phyloP scores from a whole-genome alignment of 2,329 filamentous ascomycete species.

The Shiraia sp. region DNA sequence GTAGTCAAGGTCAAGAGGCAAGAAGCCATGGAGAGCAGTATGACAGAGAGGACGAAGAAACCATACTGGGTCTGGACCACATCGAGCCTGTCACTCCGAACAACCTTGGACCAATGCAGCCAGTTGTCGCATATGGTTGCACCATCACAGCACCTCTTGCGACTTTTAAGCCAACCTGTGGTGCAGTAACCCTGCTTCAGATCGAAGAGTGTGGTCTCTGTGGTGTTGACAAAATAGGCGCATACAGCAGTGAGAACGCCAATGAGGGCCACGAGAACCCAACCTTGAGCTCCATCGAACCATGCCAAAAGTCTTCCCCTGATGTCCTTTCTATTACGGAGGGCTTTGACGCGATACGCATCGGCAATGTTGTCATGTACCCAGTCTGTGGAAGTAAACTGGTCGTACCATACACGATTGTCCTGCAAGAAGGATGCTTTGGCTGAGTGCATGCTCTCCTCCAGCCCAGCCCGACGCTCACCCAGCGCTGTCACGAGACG shows the following conservation, averaged over 20 bases:
- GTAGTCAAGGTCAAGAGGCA: constrained; percentile 84
- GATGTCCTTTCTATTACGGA: constrained; percentile 81
- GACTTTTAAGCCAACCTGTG: constrained; percentile 70
- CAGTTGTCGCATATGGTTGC: constrained; percentile 62
- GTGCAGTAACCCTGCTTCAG: constrained; percentile 88
- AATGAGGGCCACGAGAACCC: constrained; percentile 89
- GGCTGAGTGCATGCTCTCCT: constrained; percentile 63
- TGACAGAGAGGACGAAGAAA: constrained; percentile 73
- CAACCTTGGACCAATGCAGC: constrained; percentile 65
- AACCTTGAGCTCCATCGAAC: constrained; percentile 89
- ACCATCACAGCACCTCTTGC: constrained; percentile 66
- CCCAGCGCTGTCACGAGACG: constrained; percentile 64
- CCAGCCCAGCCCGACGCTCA: constrained; percentile 53
- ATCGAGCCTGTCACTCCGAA: constrained; percentile 55
- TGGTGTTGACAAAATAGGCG: constrained; percentile 87
- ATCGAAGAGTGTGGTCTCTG: constrained; percentile 84
- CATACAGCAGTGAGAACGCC: constrained; percentile 82
- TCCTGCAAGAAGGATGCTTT: constrained; percentile 71
- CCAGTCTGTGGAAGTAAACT: constrained; percentile 97
- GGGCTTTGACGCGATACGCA: constrained; percentile 81
- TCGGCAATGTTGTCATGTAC: constrained; percentile 97
- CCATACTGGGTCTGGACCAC: constrained; percentile 72
- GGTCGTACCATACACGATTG: constrained; percentile 97
- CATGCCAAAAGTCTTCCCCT: constrained; percentile 75
- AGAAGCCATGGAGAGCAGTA: constrained; percentile 70